These are phyloP conservation scores for Pharnaceum exiguum DNA, from an alignment of 148 eudicot genomes.

Conservation along the genomic window DNA sequence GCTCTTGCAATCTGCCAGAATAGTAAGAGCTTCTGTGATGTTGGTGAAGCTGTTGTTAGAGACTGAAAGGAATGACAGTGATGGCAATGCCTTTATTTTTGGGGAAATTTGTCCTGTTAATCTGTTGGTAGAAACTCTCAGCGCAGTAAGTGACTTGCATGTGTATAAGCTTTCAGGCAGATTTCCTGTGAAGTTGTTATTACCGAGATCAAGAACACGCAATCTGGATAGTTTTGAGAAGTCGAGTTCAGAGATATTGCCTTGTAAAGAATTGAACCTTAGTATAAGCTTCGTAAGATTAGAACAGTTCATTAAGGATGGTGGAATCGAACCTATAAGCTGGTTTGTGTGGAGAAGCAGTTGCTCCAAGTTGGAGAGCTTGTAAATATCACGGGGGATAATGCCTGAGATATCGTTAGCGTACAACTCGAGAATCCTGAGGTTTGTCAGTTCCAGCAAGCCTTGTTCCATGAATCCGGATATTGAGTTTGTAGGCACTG, in stretches of 20 bases:
- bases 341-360: slow-evolving; percentile 61
- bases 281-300: slow-evolving; percentile 46
- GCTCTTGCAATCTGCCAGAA: slow-evolving; percentile 51
- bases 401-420: slow-evolving; percentile 45
- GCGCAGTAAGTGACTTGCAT: slow-evolving; percentile 64
- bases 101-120: slow-evolving; percentile 59
- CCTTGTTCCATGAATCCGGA: slow-evolving; percentile 40
- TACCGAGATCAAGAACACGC: slow-evolving; percentile 60
- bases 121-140: slow-evolving; percentile 56
- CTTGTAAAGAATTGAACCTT: slow-evolving; percentile 57
- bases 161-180: slow-evolving; percentile 60
- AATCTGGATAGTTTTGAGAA: slow-evolving; percentile 55
- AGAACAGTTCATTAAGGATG: slow-evolving; percentile 66
- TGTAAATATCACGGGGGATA: slow-evolving; percentile 56
- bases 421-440: slow-evolving; percentile 44
- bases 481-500: slow-evolving; percentile 55
- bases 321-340: slow-evolving; percentile 58
- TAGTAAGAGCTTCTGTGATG: slow-evolving; percentile 44
- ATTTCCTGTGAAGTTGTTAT: slow-evolving; percentile 55
- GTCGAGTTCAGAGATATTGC: slow-evolving; percentile 67
- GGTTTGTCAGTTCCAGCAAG: slow-evolving; percentile 40
- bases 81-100: slow-evolving; percentile 34
- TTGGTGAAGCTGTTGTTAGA: slow-evolving; percentile 68
- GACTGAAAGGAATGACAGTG: slow-evolving; percentile 69
- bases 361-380: slow-evolving; percentile 52